These are phyloP conservation scores for Glycine latifolia DNA, from an alignment of 306 rosid species.

Conservation along the genomic window DNA sequence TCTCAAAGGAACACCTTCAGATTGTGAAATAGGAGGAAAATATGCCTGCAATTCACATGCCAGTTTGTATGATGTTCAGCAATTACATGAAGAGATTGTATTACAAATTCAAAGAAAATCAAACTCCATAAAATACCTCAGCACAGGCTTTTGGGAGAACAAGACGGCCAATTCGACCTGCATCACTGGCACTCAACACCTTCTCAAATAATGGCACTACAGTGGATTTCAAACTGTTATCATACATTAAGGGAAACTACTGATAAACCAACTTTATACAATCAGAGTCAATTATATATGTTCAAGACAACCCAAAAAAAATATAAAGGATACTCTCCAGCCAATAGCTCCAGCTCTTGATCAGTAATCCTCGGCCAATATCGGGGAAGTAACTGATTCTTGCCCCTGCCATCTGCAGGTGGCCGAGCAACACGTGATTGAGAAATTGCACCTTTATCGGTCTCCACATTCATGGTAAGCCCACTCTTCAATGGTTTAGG, in stretches of 20 bases:
- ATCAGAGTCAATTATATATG: slow-evolving; percentile 20
- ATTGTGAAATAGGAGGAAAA: slow-evolving; percentile 88
- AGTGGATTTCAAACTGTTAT: slow-evolving; percentile 84
- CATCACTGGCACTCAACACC: slow-evolving; percentile 97
- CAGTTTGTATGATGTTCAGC: slow-evolving; percentile 38
- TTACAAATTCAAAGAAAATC: slow-evolving; percentile 2
- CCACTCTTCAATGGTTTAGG: slow-evolving; percentile 71
- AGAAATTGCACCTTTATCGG: slow-evolving; percentile 54
- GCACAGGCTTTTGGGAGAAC: slow-evolving; percentile 99
- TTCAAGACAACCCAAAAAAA: slow-evolving; percentile 24
- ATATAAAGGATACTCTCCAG: slow-evolving; percentile 94
- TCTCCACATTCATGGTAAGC: slow-evolving; percentile 55
- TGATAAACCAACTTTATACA: slow-evolving; percentile 9
- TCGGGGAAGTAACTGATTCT: slow-evolving; percentile 94
- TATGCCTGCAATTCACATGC: slow-evolving; percentile 73
- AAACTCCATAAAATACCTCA: slow-evolving; percentile 67
- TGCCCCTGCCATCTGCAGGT: slow-evolving; percentile 93
- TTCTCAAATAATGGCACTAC: slow-evolving; percentile 96
- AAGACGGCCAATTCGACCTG: slow-evolving; percentile 98
- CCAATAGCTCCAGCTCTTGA: slow-evolving; percentile 85
- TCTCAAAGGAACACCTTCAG: slow-evolving; percentile 93
- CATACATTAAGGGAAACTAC: slow-evolving; percentile 63
- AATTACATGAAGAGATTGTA: slow-evolving; percentile 6
- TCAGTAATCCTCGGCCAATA: slow-evolving; percentile 99
- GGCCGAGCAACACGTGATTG: slow-evolving; percentile 87